Base-by-base conservation (phyloP, 2,329 filamentous ascomycete species). In the Alternaria arbusti region DNA sequence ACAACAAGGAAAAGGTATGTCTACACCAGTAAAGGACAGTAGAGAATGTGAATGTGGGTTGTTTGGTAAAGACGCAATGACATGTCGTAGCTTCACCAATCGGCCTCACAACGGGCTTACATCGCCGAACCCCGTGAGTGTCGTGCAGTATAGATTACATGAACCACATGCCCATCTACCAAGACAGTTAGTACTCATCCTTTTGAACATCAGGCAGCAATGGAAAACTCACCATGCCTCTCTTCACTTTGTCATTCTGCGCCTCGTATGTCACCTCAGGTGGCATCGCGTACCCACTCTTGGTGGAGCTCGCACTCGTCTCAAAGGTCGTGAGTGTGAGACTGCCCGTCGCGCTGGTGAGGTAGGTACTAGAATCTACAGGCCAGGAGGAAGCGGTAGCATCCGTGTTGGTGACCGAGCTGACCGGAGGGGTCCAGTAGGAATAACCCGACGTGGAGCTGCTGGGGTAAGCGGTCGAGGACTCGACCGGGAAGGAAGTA, bases 151-250 rank as follows among this genome's bases (percentile, higher is more conserved):
- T 11, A n/a, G 20, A 25, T 59, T 30, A 67, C 55, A 67, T 28
- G 17, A 65, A 67, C 65, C 65, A 67, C 59, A 60, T 50, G 11
- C 47, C 56, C 62, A 67, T 62, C 65, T 67, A 26, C 17, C 30
- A n/a, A 54, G 25, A 12, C 4, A 17, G 32, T 65, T 56, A 65
- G 63, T 40, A 25, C n/a, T 17, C 13, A 43, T 25, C 11, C 36
- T 5, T 50, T 25, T 49, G 12, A n/a, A 13, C 20, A 23, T 22
- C 20, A 36, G 8, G 15, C 5, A 25, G 23, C 10, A 54, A 2
- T 1, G 7, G 30, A 6, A 7, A 20, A 49, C 65, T 54, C 20
- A 66, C 65, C 54, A 59, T 43, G 20, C 46, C 32, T 26, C 57
- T 47, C 22, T 59, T 63, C 20, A 12, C 12, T 20, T 26, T 49